Percentiles rank a stretch among this genome's conserved stretches.
These are phyloP conservation scores for Neurospora sp. DNA, from an alignment of 2,329 filamentous ascomycete species.

Conservation along the genomic window DNA sequence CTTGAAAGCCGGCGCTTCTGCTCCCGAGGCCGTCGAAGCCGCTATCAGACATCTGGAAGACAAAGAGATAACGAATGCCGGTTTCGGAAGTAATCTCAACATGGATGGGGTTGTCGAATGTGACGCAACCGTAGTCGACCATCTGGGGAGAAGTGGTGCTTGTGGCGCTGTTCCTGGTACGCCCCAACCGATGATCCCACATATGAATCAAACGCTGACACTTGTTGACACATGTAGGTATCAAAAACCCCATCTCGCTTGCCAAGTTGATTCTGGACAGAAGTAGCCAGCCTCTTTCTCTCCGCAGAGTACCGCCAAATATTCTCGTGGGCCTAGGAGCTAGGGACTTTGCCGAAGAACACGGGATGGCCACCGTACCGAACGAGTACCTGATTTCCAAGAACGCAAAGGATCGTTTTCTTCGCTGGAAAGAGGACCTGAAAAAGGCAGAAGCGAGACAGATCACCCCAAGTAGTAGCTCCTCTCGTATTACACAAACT, in stretches of 20 bases:
- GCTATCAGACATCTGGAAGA: conserved; percentile 85
- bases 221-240: conserved; percentile 44
- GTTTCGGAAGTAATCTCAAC: conserved; percentile 88
- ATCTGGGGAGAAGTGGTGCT: conserved; percentile 82
- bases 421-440: conserved; percentile 70
- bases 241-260: conserved; percentile 85
- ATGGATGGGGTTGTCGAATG: conserved; percentile 89
- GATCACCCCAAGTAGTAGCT: conserved; percentile 14
- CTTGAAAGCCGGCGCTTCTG: conserved; percentile 66
- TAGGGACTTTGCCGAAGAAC: conserved; percentile 71
- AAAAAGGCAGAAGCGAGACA: conserved; percentile 25
- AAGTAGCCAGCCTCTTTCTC: conserved; percentile 65
- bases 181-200: conserved; percentile 21
- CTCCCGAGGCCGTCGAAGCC: conserved; percentile 81
- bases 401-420: conserved; percentile 67
- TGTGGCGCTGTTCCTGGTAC: conserved; percentile 83
- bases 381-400: conserved; percentile 73
- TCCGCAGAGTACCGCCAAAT: conserved; percentile 86
- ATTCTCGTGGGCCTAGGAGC: conserved; percentile 81
- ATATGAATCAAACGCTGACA: conserved; percentile 1
- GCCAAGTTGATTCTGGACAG: conserved; percentile 75
- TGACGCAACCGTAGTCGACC: conserved; percentile 88
- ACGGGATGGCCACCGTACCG: conserved; percentile 63
- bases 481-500: not conserved
- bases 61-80: conserved; percentile 91